phyloP scores from a whole-genome alignment of 2,329 filamentous ascomycete species.

The Ceratocystis variospora region DNA sequence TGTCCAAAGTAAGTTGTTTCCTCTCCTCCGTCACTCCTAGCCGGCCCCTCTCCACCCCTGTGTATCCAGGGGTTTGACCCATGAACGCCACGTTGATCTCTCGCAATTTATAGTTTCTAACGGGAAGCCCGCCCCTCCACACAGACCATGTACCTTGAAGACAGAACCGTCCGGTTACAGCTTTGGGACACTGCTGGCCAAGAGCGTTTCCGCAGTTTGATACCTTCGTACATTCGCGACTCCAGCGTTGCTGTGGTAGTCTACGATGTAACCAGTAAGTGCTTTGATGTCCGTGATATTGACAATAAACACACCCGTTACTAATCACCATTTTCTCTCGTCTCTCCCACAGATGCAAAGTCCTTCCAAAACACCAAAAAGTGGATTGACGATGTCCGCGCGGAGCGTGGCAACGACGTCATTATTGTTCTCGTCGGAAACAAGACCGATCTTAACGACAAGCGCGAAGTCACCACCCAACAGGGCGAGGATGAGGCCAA shows the following conservation, averaged over 20 bases:
- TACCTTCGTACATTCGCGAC: constrained; percentile 97
- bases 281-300: neutral
- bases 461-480: constrained; percentile 88
- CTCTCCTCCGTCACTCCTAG: neutral
- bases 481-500: constrained; percentile 97
- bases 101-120: constrained; percentile 7
- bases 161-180: constrained; percentile 91
- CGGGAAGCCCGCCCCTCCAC: neutral
- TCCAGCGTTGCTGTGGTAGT: constrained; percentile 96
- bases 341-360: constrained; percentile 52
- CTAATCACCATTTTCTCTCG: too few relatives aligned
- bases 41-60: constrained; percentile 5
- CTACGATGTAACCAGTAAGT: constrained; percentile 84
- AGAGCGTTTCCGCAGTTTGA: constrained; percentile 90
- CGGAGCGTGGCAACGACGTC: constrained; percentile 93
- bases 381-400: constrained; percentile 97
- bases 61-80: neutral
- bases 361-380: constrained; percentile 98
- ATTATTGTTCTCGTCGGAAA: constrained; percentile 98
- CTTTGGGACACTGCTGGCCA: constrained; percentile 98
- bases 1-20: constrained; percentile 63
- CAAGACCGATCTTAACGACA: constrained; percentile 98
- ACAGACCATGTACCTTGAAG: constrained; percentile 98
- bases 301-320: neutral
- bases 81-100: neutral